Conservation (phyloP, 495 filamentous ascomycete genomes). For the Bryoglossum gracile region DNA sequence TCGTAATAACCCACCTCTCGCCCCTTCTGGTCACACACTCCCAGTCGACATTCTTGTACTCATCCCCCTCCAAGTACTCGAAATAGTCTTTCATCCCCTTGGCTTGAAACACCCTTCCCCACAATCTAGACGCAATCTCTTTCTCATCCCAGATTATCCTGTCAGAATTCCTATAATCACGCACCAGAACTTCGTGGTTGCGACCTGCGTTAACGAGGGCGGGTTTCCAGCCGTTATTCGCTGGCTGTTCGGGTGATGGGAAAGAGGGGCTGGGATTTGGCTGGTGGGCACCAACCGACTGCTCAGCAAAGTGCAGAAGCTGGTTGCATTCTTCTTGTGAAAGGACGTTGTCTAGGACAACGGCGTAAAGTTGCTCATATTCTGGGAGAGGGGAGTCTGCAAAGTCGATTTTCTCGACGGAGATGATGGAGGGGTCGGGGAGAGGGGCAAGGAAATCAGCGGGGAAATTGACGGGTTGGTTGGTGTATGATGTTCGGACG, state of each 20-base stretch:
- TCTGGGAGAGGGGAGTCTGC: conserved; percentile 42
- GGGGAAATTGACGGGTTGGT: conserved; percentile 27
- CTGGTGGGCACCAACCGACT: conserved; percentile 30
- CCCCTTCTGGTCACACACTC: neutral
- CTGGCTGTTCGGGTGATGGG: too few species aligned
- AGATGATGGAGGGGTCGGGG: conserved; percentile 22
- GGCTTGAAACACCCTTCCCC: conserved; percentile 36
- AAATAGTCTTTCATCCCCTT: conserved; percentile 23
- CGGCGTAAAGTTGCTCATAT: conserved; percentile 49
- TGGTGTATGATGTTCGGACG: conserved; percentile 27
- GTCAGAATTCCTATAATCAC: conserved; percentile 53
- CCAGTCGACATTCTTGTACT: conserved; percentile 7
- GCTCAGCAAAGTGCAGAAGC: conserved; percentile 50
- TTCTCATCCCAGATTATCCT: conserved; percentile 67
- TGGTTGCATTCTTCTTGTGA: conserved; percentile 52
- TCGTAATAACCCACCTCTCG: conserved; percentile 46
- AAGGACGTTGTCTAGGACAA: conserved; percentile 57
- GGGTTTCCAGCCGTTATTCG: conserved; percentile 43
- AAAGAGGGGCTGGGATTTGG: too few species aligned
- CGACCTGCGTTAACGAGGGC: conserved; percentile 65
- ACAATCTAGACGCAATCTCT: conserved; percentile 54
- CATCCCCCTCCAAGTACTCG: conserved; percentile 8
- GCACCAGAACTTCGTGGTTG: conserved; percentile 48
- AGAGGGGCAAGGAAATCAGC: conserved; percentile 26
- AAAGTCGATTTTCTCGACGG: conserved; percentile 43